Evolutionary conservation across 1,284 basidiomycete genomes (phyloP).

Genomic region (Marasmius sp.): DNA sequence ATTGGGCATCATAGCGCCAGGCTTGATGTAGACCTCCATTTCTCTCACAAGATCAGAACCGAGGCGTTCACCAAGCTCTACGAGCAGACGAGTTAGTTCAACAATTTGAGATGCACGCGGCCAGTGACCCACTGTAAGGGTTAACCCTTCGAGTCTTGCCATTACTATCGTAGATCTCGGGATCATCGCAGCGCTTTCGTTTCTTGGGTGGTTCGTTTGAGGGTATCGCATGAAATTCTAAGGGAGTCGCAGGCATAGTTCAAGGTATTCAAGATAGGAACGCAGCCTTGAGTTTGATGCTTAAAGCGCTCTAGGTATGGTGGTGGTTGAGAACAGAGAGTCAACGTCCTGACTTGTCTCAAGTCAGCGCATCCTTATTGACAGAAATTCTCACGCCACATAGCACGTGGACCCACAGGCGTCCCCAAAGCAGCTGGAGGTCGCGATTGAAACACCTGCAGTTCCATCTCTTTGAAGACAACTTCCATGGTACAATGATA

Average conservation of each 20-base stretch:
- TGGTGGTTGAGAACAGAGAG: not conserved
- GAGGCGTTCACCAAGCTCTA: constrained; percentile 61
- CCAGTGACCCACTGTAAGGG: constrained; percentile 30
- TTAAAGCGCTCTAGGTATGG: not conserved
- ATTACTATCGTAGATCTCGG: constrained; percentile 1
- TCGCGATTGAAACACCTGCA: too few relatives aligned
- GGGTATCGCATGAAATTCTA: not conserved
- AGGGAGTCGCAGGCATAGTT: not conserved
- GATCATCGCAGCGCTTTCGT: not conserved
- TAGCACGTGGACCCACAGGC: not conserved
- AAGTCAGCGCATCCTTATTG: not conserved
- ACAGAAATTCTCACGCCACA: not conserved
- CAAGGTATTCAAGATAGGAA: not conserved
- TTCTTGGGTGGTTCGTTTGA: not conserved
- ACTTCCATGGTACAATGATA: too few relatives aligned
- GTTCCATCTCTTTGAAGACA: too few relatives aligned
- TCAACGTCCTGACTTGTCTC: not conserved
- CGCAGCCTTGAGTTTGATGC: not conserved
- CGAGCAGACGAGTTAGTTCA: constrained; percentile 26
- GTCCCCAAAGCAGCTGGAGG: not conserved
- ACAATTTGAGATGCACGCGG: not conserved
- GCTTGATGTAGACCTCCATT: constrained; percentile 61
- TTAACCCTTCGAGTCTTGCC: constrained; percentile 46
- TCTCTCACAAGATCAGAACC: constrained; percentile 65
- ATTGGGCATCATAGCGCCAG: constrained; percentile 72